A percentile compares a stretch with the other conserved stretches of the same genome.
Evolutionary conservation across 2,329 filamentous ascomycete genomes (phyloP).

Genomic region (Aspergillus hiratsukae): DNA sequence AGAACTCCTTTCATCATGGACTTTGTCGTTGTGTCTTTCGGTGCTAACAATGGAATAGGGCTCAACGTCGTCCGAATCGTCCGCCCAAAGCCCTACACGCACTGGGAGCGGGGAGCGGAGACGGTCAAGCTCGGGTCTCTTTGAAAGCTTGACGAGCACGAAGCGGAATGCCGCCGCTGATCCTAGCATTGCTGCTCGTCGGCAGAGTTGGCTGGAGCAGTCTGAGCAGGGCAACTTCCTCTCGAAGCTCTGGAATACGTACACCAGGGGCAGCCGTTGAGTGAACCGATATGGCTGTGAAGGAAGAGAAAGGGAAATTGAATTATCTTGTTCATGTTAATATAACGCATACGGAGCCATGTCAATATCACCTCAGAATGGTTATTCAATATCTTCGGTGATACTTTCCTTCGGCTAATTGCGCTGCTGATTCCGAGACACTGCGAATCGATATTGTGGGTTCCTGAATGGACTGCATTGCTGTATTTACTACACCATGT

Average conservation of each 20-base stretch:
- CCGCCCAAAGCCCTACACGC: slow-evolving; percentile 16
- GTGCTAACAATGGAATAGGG: slow-evolving; percentile 12
- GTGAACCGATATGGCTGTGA: background rate
- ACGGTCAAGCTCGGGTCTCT: slow-evolving; percentile 23
- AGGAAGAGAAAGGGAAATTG: background rate
- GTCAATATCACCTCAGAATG: background rate
- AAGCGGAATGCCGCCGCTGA: slow-evolving; percentile 41
- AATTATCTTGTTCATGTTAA: background rate
- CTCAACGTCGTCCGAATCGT: slow-evolving; percentile 27
- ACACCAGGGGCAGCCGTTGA: slow-evolving; percentile 29
- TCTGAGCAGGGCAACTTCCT: slow-evolving; percentile 34
- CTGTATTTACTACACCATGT: too few relatives aligned
- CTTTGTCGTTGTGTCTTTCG: background rate
- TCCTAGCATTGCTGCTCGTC: slow-evolving; percentile 30
- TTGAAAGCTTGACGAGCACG: slow-evolving; percentile 38
- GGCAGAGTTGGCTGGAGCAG: slow-evolving; percentile 45
- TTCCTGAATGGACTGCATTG: background rate
- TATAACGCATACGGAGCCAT: background rate
- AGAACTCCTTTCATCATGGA: background rate
- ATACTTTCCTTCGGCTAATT: background rate
- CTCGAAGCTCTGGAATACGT: slow-evolving; percentile 39
- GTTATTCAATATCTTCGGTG: background rate
- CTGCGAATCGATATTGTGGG: background rate
- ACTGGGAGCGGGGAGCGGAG: slow-evolving; percentile 20
- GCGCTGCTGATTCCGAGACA: background rate